These are phyloP conservation scores for Syzygium syzygioides DNA, from an alignment of 441 rosid genomes.

Conservation along the genomic window DNA sequence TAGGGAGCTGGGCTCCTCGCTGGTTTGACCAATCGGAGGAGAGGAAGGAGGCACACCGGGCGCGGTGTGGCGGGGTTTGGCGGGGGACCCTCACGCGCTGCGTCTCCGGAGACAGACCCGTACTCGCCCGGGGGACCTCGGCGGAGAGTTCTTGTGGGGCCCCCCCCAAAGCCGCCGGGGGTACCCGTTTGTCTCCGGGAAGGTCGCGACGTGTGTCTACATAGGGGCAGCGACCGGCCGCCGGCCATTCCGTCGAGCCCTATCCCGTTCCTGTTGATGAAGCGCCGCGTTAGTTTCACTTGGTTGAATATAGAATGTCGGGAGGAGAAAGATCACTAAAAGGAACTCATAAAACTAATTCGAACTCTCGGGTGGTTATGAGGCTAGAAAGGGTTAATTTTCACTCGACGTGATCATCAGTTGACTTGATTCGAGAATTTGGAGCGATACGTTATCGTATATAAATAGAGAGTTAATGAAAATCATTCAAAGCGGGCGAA, in stretches of 20 bases:
- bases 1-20: not conserved
- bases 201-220: too few relatives aligned
- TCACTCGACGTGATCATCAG: rapidly evolving
- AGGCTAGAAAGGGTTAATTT: rapidly evolving
- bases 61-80: not conserved
- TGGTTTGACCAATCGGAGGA: constrained; percentile 1
- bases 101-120: not conserved
- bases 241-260: too few relatives aligned
- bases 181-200: too few relatives aligned
- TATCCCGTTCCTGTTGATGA: not conserved
- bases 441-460: not conserved
- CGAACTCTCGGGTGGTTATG: not conserved
- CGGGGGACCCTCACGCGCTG: not conserved
- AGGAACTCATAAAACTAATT: not conserved
- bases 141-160: too few relatives aligned
- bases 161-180: too few relatives aligned
- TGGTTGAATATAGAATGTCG: not conserved
- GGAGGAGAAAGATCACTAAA: not conserved
- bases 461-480: not conserved
- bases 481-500: not conserved
- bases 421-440: not conserved
- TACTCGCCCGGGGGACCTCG: not conserved
- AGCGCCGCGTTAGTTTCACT: rapidly evolving
- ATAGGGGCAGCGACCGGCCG: too few relatives aligned
- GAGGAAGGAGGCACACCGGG: not conserved